Evolutionary conservation across 805 yeast species (phyloP), one percentile per base, ranked within the genome.

Genomic region (Ascoidea rubescens): DNA sequence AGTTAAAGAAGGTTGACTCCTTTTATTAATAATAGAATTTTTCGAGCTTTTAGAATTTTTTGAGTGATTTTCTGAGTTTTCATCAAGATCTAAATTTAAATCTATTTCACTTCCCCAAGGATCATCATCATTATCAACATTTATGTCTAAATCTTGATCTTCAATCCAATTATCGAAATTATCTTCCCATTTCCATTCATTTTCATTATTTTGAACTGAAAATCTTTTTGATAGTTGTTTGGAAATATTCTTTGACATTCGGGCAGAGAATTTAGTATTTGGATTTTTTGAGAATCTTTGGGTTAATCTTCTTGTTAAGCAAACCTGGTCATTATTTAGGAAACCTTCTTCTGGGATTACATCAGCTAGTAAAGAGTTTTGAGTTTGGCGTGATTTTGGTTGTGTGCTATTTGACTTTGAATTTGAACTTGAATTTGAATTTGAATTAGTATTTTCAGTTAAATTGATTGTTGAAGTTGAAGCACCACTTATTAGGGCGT

Each of bases 191-290:
- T 33, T 16, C 54, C 52, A 50, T 21, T 50, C 48, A 37, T 37
- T 37, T 37, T 37, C 43, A 37, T 37, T 14, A 33, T 42, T 48
- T 46, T 32, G 46, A 21, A 50, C 37, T 5, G 57, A 53, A 48
- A 55, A 55, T 48, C 57, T 47, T 32, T 50, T 50, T n/a, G 56
- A 54, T 37, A 55, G 33, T 47, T 54, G 48, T 37, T 42, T 52
- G 7, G 55, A 52, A 28, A 53, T 52, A 48, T 53, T 49, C 44
- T 51, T 53, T 6, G 57, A 55, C 5, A 51, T 51, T 12, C 50
- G 28, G 46, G 43, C 8, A 37, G 43, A 14, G 14, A 37, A 10
- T 10, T 14, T 8, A 37, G 43, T 10, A 4, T 37, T 8, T 10
- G 14, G 8, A 37, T 37, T 14, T 37, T 37, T 37, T 37, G 43